Evolutionary conservation across 768 basidiomycete genomes (phyloP), one percentile per base, ranked within the genome.

Genomic region (Imleria badia): DNA sequence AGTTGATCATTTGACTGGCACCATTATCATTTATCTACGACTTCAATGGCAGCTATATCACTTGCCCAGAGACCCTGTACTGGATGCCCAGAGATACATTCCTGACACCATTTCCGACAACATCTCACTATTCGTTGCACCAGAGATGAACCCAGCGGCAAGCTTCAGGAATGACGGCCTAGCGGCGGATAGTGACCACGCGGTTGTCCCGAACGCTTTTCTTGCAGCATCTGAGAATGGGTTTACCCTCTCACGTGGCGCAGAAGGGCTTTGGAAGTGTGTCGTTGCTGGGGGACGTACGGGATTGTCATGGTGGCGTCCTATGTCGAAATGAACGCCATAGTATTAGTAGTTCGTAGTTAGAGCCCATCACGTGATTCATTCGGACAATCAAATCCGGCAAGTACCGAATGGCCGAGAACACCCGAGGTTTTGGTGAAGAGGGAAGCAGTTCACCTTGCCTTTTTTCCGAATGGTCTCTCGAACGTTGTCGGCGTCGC

Each of bases 211-310:
- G 15, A 50, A 61, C 19, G 58, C 60, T 0, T 84, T 84, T 43
- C 46, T 79, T n/a, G 78, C 74, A 3, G 73, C 73, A 12, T 84
- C 80, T 48, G 83, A 84, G 64, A 81, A 82, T 51, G 83, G 83
- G 10, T 78, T 83, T 55, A 61, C 67, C 3, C 59, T 81, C 17
- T 60, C 77, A 17, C 65, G 65, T 22, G 64, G 66, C 9, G 48
- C 55, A 22, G 66, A 76, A 46, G 41, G 60, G 29, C 45, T 67
- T 9, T 81, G 80, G 80, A 75, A 63, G 48, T 80, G 79, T 58
- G 68, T 66, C 11, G 66, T 75, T 35, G 70, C 76, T 1, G 79
- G 80, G 7, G 65, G 57, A 20, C 65, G 56, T 19, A 31, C 45
- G 4, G 45, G 55, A 41, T 33, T 72, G 36, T 56, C 48, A 15